These are phyloP conservation scores for Kazachstania sp. DNA, from an alignment of 1,139 yeast genomes.

Conservation along the genomic window DNA sequence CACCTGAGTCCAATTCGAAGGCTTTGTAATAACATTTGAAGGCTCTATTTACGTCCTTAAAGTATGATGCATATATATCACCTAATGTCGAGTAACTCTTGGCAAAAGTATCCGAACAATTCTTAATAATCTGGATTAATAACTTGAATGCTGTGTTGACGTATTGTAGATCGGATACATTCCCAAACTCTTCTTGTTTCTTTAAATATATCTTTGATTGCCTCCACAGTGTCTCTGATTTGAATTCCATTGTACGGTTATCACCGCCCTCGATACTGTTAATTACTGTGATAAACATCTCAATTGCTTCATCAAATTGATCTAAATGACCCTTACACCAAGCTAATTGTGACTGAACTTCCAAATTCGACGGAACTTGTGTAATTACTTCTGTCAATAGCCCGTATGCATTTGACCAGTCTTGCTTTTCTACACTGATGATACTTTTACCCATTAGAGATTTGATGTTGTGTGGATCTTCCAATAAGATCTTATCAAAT, in stretches of 20 bases:
- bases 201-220: slow-evolving; percentile 53
- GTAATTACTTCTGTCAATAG: slow-evolving; percentile 45
- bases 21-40: slow-evolving; percentile 85
- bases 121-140: slow-evolving; percentile 56
- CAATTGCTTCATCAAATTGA: slow-evolving; percentile 46
- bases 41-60: slow-evolving; percentile 57
- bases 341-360: slow-evolving; percentile 61
- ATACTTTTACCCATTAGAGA: slow-evolving; percentile 80
- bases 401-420: slow-evolving; percentile 44
- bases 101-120: slow-evolving; percentile 54
- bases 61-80: slow-evolving; percentile 48
- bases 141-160: slow-evolving; percentile 41
- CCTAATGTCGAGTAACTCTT: slow-evolving; percentile 81
- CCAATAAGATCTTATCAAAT: slow-evolving; percentile 52
- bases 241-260: slow-evolving; percentile 42
- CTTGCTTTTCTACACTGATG: slow-evolving; percentile 59
- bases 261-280: slow-evolving; percentile 42
- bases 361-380: slow-evolving; percentile 45
- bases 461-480: slow-evolving; percentile 43
- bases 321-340: slow-evolving; percentile 68
- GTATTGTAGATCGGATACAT: slow-evolving; percentile 13
- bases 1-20: slow-evolving; percentile 75
- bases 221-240: slow-evolving; percentile 63
- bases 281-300: slow-evolving; percentile 40
- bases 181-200: slow-evolving; percentile 19